phyloP scores from a whole-genome alignment of 2,329 filamentous ascomycete genomes.

The Arthrinium phaeospermum region DNA sequence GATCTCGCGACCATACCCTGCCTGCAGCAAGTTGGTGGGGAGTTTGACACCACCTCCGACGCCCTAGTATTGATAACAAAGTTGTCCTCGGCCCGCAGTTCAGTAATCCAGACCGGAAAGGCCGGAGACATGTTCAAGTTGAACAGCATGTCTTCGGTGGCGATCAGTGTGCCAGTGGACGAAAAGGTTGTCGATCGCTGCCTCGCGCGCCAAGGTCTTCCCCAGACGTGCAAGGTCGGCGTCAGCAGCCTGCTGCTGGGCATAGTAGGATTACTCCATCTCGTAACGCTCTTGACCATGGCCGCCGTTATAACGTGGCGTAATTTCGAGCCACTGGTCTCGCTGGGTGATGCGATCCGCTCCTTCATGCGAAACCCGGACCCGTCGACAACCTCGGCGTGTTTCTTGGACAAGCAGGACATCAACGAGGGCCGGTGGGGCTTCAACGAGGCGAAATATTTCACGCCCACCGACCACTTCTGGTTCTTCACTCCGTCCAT shows the following conservation, averaged over 20 bases:
- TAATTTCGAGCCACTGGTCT: constrained; percentile 50
- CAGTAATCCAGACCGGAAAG: constrained; percentile 42
- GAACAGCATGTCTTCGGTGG: constrained; percentile 22
- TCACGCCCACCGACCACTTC: constrained; percentile 45
- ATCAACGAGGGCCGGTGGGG: constrained; percentile 51
- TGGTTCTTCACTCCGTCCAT: constrained; percentile 53
- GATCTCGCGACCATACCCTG: constrained; percentile 41
- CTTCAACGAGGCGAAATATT: constrained; percentile 48
- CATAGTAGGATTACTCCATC: constrained; percentile 39
- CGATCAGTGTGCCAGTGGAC: constrained; percentile 28
- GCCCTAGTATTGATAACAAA: constrained; percentile 43
- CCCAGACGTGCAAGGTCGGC: constrained; percentile 45
- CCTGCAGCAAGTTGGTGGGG: constrained; percentile 38
- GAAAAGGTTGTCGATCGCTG: constrained; percentile 39
- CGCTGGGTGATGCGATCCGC: constrained; percentile 56
- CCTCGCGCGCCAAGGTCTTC: constrained; percentile 36
- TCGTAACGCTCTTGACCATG: constrained; percentile 36
- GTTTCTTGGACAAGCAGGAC: constrained; percentile 54
- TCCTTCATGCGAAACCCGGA: constrained; percentile 56
- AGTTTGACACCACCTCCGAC: constrained; percentile 40
- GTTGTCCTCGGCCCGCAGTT: constrained; percentile 31
- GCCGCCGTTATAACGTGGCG: constrained; percentile 36
- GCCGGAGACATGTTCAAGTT: constrained; percentile 33
- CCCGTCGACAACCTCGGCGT: constrained; percentile 43
- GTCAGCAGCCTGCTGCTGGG: constrained; percentile 52